A percentile compares a stretch with the other conserved stretches of the same genome.
Conservation (phyloP, 2,329 filamentous ascomycete genomes). For the Lachnum nothofagi region DNA sequence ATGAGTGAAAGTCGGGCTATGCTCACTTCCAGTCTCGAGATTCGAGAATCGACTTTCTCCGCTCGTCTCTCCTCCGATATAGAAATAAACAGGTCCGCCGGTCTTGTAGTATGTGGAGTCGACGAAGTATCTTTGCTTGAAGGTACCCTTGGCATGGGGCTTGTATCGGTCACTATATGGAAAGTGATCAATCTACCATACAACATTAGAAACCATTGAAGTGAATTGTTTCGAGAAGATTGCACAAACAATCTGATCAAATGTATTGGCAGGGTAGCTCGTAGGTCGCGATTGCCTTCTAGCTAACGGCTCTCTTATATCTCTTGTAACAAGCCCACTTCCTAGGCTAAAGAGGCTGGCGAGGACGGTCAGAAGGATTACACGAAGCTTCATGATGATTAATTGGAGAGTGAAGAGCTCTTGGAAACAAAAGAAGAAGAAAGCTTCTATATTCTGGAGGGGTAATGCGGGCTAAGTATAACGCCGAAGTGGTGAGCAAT, state of each 20-base stretch:
- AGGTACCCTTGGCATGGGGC: conserved; percentile 44
- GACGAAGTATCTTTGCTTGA: conserved; percentile 51
- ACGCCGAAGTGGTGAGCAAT: neutral
- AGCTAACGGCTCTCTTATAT: conserved; percentile 1
- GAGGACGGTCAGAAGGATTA: conserved; percentile 3
- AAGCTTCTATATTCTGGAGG: neutral
- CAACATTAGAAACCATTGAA: conserved; percentile 5
- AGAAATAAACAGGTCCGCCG: conserved; percentile 47
- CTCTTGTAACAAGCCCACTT: conserved; percentile 1
- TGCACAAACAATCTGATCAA: conserved; percentile 21
- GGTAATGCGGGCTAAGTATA: neutral
- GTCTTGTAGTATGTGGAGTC: conserved; percentile 49
- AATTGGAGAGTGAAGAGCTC: neutral
- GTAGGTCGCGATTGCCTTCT: conserved; percentile 5
- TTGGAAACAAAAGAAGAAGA: neutral
- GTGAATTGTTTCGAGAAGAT: neutral
- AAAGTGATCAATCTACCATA: conserved; percentile 42
- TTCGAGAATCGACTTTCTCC: conserved; percentile 37
- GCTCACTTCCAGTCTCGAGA: conserved; percentile 36
- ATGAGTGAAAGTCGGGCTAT: conserved; percentile 10
- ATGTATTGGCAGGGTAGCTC: conserved; percentile 18
- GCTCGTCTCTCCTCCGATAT: conserved; percentile 43
- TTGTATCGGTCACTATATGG: conserved; percentile 37
- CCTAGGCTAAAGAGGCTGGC: conserved; percentile 6
- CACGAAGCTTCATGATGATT: conserved; percentile 1